Conservation (phyloP, 164 flowering plant genomes). For the Berberis thunbergii region DNA sequence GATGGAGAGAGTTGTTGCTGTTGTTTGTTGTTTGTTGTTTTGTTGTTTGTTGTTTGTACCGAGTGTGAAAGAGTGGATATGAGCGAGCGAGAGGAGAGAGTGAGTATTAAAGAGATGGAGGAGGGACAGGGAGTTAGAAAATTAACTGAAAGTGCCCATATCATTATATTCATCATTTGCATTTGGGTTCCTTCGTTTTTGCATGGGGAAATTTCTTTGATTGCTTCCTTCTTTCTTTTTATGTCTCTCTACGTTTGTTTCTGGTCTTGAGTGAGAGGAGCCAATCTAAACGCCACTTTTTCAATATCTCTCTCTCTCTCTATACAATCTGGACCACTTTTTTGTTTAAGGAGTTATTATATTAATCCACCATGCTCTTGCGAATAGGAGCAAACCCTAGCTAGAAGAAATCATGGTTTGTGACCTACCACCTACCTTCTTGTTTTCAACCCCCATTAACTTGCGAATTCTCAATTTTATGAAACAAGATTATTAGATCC, state of each 20-base stretch:
- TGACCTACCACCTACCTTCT: too few species aligned
- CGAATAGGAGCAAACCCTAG: too few species aligned
- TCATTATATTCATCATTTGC: constrained; percentile 15
- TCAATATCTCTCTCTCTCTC: too few species aligned
- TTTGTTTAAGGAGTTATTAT: too few species aligned
- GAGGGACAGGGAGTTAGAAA: constrained; percentile 4
- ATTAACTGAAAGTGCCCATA: constrained; percentile 30
- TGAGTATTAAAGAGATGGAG: too few species aligned
- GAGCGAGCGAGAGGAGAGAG: constrained; percentile 3
- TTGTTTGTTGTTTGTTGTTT: too few species aligned
- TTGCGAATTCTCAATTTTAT: too few species aligned
- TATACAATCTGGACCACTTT: too few species aligned
- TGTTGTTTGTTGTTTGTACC: neutral
- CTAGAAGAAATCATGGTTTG: too few species aligned
- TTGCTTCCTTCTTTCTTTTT: neutral
- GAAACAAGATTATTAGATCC: too few species aligned
- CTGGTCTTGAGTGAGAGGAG: neutral
- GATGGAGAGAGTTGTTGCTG: constrained; percentile 1
- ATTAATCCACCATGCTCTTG: too few species aligned
- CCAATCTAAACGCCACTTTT: neutral
- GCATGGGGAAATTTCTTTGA: constrained; percentile 19
- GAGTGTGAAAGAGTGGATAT: neutral
- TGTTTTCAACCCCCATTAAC: too few species aligned
- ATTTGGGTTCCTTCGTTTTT: constrained; percentile 8
- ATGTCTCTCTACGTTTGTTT: neutral